Base-by-base conservation (phyloP, 495 filamentous ascomycete species). In the Neurospora sp. region DNA sequence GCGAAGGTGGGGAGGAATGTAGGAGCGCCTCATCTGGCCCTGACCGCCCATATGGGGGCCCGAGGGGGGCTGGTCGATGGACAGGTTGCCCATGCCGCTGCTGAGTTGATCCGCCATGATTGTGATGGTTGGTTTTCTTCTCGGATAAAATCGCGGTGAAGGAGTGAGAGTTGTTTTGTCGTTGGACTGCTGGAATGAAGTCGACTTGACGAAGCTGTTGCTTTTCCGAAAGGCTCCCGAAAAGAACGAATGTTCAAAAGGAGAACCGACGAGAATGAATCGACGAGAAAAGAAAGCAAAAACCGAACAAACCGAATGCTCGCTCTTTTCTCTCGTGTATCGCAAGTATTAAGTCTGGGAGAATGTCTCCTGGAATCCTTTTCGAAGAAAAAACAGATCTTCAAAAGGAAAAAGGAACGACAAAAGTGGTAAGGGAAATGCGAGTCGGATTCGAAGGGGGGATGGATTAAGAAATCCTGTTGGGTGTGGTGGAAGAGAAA, bases 1-100 rank as follows among this genome's bases (percentile, higher is more conserved):
- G 80, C 96, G 92, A 83, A 97, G 90, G 81, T 99, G 96, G 81
- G 96, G 96, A 77, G 96, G 96, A 80, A 98, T 97, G 86, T 99
- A 99, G 69, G 96, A 90, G 77, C 92, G 92, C 70, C 83, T 83
- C 62, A 79, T 78, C 40, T 81, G 76, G 75, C 86, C 87, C 76
- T 85, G 83, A 73, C 74, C 70, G 10, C 59, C 74, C 31, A 85
- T 84, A 78, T 92, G 92, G 81, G 93, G 89, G 81, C 92, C 90
- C 70, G 74, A 77, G 86, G 91, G 75, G 69, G 91, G 73, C 40
- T 72, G 73, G 69, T 78, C 88, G 76, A 97, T 86, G 81, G 87
- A 91, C 79, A 97, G 86, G 81, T 91, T 90, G 82, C 88, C 90
- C 92, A 98, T 94, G 82, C 89, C 90, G 91, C 97, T 93, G 82